Percentiles rank a stretch among this genome's conserved stretches.
phyloP scores from a whole-genome alignment of 345 rosid species.

The Syzygium aqueum region DNA sequence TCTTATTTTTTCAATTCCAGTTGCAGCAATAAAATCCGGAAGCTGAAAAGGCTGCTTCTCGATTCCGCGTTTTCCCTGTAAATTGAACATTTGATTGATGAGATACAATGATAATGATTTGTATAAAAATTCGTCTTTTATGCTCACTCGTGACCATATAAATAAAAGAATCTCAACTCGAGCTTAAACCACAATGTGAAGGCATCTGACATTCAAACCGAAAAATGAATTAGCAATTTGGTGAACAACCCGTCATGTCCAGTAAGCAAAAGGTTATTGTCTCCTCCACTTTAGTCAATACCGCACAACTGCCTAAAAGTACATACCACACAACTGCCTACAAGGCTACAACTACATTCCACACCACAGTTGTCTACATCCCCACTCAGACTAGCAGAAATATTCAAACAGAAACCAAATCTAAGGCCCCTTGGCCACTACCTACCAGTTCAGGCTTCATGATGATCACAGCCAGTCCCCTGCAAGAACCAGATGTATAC shows the following conservation, averaged over 20 bases:
- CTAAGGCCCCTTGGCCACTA: conserved; percentile 54
- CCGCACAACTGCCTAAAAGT: background rate
- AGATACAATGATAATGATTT: conserved; percentile 7
- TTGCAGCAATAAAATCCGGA: conserved; percentile 99
- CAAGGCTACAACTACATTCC: background rate
- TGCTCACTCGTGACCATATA: conserved; percentile 3
- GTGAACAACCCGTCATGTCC: conserved; percentile 6
- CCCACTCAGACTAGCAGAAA: conserved; percentile 30
- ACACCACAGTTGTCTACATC: conserved; percentile 15
- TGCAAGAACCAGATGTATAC: conserved; percentile 99
- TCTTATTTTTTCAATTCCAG: conserved; percentile 98
- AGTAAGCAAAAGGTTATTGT: background rate
- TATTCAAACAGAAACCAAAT: conserved; percentile 24
- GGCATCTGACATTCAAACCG: conserved; percentile 52
- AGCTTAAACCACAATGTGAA: conserved; percentile 34
- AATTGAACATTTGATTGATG: conserved; percentile 12
- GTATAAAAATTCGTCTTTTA: background rate
- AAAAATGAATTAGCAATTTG: conserved; percentile 36
- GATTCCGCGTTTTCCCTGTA: conserved; percentile 99
- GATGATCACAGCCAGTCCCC: conserved; percentile 84
- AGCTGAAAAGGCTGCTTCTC: conserved; percentile 99
- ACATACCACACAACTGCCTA: conserved; percentile 3
- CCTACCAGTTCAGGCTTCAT: conserved; percentile 98
- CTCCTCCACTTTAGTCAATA: conserved; percentile 5
- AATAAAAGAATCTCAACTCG: conserved; percentile 24